Evolutionary conservation across 805 yeast species (phyloP).

Genomic region (Hanseniaspora clermontiae): DNA sequence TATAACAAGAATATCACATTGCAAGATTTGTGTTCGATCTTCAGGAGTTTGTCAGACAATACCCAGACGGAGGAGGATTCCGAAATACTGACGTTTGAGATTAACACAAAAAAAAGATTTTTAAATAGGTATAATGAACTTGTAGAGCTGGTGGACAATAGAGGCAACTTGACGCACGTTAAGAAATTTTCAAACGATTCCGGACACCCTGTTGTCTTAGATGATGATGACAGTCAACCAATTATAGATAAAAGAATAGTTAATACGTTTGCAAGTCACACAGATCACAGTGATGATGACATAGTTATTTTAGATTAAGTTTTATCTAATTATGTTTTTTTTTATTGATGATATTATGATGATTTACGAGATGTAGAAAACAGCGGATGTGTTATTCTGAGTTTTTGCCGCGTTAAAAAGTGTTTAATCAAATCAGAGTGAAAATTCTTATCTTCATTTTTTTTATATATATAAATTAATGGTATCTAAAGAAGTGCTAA

Average conservation of each 20-base stretch:
- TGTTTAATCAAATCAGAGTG: not conserved
- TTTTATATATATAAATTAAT: too few species aligned
- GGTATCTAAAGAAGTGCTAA: not conserved
- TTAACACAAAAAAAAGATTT: conserved; percentile 23
- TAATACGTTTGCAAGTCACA: not conserved
- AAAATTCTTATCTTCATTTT: too few species aligned
- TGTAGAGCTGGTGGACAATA: conserved; percentile 26
- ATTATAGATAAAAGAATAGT: conserved; percentile 1
- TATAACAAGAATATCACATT: conserved; percentile 25
- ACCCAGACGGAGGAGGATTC: conserved; percentile 15
- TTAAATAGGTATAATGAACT: conserved; percentile 26
- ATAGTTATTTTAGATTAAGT: conserved; percentile 4
- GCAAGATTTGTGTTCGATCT: conserved; percentile 25
- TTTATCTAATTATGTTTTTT: not conserved
- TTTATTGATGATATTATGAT: too few species aligned
- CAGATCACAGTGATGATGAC: not conserved
- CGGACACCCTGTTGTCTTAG: conserved; percentile 25
- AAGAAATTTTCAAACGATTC: conserved; percentile 25
- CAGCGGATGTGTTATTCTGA: not conserved
- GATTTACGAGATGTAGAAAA: too few species aligned
- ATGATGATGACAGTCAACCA: conserved; percentile 18
- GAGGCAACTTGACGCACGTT: conserved; percentile 24
- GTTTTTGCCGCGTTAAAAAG: not conserved
- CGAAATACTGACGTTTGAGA: conserved; percentile 16
- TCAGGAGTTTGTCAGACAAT: conserved; percentile 22